phyloP scores from a whole-genome alignment of 208 protist genomes.

The Trypanosoma mega region DNA sequence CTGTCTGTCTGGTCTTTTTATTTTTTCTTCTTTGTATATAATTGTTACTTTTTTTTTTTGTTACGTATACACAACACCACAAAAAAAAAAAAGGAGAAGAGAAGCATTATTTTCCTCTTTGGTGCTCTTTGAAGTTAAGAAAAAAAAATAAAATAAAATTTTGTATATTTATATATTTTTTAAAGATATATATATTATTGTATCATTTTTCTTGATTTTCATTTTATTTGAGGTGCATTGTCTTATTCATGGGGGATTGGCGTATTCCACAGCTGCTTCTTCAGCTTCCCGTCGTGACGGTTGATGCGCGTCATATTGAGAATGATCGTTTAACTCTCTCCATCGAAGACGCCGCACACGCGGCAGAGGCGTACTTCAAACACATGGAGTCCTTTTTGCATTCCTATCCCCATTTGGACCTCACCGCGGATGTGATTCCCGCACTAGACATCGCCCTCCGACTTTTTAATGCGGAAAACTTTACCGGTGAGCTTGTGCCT shows the following conservation, averaged over 20 bases:
- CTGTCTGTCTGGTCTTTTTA: too few species aligned
- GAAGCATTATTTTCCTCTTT: too few species aligned
- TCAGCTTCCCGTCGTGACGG: slow-evolving; percentile 44
- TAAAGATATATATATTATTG: not conserved
- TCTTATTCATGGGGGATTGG: slow-evolving; percentile 12
- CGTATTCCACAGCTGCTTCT: slow-evolving; percentile 52
- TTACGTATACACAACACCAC: too few species aligned
- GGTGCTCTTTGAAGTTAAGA: too few species aligned
- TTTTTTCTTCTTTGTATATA: too few species aligned
- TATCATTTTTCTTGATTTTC: not conserved
- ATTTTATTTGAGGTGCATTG: not conserved
- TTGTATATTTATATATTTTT: too few species aligned
- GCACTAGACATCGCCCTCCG: slow-evolving; percentile 73
- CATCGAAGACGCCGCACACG: slow-evolving; percentile 35
- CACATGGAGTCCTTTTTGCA: not conserved
- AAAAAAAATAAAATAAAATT: too few species aligned
- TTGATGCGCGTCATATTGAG: slow-evolving; percentile 36
- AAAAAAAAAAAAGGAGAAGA: too few species aligned
- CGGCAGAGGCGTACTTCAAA: slow-evolving; percentile 32
- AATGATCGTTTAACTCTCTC: slow-evolving; percentile 44
- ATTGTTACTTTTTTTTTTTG: too few species aligned
- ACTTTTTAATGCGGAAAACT: slow-evolving; percentile 88
- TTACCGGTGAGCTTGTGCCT: slow-evolving; percentile 70
- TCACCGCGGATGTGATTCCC: slow-evolving; percentile 47
- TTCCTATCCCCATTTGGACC: slow-evolving; percentile 7